phyloP scores from a whole-genome alignment of 1,284 basidiomycete genomes.

The Cryptococcus deneoformans region DNA sequence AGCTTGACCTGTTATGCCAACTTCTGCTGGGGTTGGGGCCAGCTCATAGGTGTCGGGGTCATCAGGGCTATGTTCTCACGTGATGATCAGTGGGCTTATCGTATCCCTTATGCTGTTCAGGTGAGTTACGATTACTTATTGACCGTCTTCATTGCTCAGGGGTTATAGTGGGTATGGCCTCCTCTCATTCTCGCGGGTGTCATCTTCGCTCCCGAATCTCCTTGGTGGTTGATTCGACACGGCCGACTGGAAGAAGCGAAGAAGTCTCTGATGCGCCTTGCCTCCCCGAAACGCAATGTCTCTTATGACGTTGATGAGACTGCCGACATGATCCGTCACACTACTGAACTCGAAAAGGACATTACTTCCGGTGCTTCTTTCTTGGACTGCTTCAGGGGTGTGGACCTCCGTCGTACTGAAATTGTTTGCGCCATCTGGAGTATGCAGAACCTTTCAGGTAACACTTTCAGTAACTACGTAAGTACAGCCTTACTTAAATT shows the following conservation, averaged over 20 bases:
- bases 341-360: conserved; percentile 36
- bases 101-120: conserved; percentile 41
- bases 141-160: background rate
- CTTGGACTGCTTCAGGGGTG: conserved; percentile 52
- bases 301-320: conserved; percentile 49
- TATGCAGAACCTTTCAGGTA: conserved; percentile 45
- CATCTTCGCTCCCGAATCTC: conserved; percentile 33
- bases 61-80: conserved; percentile 38
- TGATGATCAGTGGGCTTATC: conserved; percentile 32
- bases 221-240: conserved; percentile 41
- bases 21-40: conserved; percentile 46
- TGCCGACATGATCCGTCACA: conserved; percentile 50
- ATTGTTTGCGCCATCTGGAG: conserved; percentile 40
- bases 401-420: conserved; percentile 44
- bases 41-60: conserved; percentile 45
- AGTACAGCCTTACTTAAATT: background rate
- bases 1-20: conserved; percentile 43
- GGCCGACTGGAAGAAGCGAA: conserved; percentile 53
- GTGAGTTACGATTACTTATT: conserved; percentile 6
- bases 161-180: conserved; percentile 37
- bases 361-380: conserved; percentile 37
- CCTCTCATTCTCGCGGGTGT: conserved; percentile 40
- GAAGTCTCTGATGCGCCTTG: conserved; percentile 46
- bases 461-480: conserved; percentile 37
- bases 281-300: conserved; percentile 33